These are phyloP conservation scores for Citrullus colocynthis DNA, from an alignment of 306 rosid genomes.

Conservation along the genomic window DNA sequence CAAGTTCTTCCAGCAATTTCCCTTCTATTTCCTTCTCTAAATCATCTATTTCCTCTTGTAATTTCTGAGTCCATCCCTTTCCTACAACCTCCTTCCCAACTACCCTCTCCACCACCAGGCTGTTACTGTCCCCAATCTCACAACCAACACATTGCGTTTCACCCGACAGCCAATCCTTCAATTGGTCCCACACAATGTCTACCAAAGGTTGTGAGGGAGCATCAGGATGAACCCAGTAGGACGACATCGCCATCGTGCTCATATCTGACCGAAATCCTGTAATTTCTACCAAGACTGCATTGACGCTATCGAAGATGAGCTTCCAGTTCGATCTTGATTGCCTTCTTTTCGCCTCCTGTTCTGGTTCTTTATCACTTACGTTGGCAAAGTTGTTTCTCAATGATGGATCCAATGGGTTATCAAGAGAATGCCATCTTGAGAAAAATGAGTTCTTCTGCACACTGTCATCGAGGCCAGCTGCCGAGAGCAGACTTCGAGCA, in stretches of 20 bases:
- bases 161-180: conserved; percentile 54
- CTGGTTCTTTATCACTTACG: conserved; percentile 32
- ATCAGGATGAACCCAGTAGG: conserved; percentile 28
- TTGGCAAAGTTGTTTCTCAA: conserved; percentile 56
- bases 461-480: conserved; percentile 46
- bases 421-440: conserved; percentile 54
- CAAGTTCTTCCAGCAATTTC: conserved; percentile 57
- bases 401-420: conserved; percentile 71
- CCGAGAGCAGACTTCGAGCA: conserved; percentile 55
- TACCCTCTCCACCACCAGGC: conserved; percentile 63
- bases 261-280: conserved; percentile 28
- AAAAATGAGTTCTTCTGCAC: conserved; percentile 20
- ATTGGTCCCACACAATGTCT: conserved; percentile 54
- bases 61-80: conserved; percentile 52
- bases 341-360: conserved; percentile 65
- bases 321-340: conserved; percentile 52
- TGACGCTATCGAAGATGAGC: conserved; percentile 68
- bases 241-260: conserved; percentile 16
- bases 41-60: conserved; percentile 47
- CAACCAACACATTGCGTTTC: conserved; percentile 36
- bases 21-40: conserved; percentile 60
- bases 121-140: conserved; percentile 49
- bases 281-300: conserved; percentile 46
- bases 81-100: conserved; percentile 61
- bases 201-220: conserved; percentile 27